Conservation (phyloP, 345 rosid genomes). For the Citrus cavaleriei region DNA sequence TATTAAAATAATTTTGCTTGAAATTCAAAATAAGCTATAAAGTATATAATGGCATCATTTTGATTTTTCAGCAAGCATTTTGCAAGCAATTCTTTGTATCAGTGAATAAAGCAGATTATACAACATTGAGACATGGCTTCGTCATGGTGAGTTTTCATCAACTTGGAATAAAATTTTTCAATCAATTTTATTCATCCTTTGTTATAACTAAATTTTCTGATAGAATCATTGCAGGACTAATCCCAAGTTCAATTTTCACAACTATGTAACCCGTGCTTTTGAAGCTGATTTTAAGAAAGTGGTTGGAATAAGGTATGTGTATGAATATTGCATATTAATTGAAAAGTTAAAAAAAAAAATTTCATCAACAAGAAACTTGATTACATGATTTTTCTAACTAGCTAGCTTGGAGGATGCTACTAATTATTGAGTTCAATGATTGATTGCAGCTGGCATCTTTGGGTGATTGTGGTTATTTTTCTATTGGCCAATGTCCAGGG, state of each 20-base stretch:
- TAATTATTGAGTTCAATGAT: neutral
- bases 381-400: neutral
- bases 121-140: conserved; percentile 74
- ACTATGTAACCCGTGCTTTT: conserved; percentile 78
- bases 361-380: neutral
- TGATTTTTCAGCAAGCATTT: conserved; percentile 61
- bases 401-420: too few species aligned
- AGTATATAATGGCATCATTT: neutral
- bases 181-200: too few species aligned
- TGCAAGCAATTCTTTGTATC: conserved; percentile 83
- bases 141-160: conserved; percentile 37
- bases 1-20: neutral
- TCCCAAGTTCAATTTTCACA: conserved; percentile 79
- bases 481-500: conserved; percentile 65
- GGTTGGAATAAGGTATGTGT: conserved; percentile 73
- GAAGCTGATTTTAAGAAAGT: conserved; percentile 95
- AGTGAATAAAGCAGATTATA: conserved; percentile 72
- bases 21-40: too few species aligned
- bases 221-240: conserved; percentile 79
- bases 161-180: too few species aligned
- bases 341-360: too few species aligned
- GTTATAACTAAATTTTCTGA: neutral
- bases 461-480: conserved; percentile 77
- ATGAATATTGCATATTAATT: too few species aligned
- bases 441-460: conserved; percentile 82